Conservation (phyloP, 352 stramenopile genomes). For the Blastocystis sp. region DNA sequence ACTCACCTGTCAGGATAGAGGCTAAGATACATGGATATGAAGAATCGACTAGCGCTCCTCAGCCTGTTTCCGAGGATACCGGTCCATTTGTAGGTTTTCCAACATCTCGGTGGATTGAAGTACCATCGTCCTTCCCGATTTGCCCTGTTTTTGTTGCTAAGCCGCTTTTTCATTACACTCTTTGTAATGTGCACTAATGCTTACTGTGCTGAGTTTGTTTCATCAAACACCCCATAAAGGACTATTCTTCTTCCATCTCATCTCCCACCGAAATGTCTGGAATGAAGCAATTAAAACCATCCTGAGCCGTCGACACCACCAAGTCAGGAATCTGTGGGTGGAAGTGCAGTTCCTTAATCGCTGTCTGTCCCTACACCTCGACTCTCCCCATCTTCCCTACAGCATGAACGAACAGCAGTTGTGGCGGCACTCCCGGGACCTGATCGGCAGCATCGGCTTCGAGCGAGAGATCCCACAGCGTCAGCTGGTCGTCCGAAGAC, state of each 20-base stretch:
- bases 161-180: slow-evolving; percentile 39
- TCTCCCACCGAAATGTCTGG: slow-evolving; percentile 69
- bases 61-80: too few relatives aligned
- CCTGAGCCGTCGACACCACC: slow-evolving; percentile 87
- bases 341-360: slow-evolving; percentile 98
- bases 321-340: slow-evolving; percentile 94
- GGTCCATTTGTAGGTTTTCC: not conserved
- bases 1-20: not conserved
- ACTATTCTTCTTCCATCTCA: slow-evolving; percentile 62
- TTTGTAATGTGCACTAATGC: slow-evolving; percentile 10
- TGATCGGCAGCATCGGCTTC: slow-evolving; percentile 86
- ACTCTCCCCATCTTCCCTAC: not conserved
- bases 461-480: slow-evolving; percentile 97
- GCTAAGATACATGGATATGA: not conserved
- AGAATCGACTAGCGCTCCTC: not conserved
- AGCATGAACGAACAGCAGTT: slow-evolving; percentile 96
- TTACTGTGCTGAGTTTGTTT: not conserved
- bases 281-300: slow-evolving; percentile 96
- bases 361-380: slow-evolving; percentile 81
- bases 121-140: not conserved
- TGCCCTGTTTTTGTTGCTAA: slow-evolving; percentile 29
- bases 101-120: not conserved
- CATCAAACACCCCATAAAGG: slow-evolving; percentile 13
- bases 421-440: slow-evolving; percentile 81
- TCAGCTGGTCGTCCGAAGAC: slow-evolving; percentile 82